Percentiles rank a stretch among this genome's conserved stretches.
Evolutionary conservation across 345 rosid genomes (phyloP).

Genomic region (Crucihimalaya himalaica): DNA sequence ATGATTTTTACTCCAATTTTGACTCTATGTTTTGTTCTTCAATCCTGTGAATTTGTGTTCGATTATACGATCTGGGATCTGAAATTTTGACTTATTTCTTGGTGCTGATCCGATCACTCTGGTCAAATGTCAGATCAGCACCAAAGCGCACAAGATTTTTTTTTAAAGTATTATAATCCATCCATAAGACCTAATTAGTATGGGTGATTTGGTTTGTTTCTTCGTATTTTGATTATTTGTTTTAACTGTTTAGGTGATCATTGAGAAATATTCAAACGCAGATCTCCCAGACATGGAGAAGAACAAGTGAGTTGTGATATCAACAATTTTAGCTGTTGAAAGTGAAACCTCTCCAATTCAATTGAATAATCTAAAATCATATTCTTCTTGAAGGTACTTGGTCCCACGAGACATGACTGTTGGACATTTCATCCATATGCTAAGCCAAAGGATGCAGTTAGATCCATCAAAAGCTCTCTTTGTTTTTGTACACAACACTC

Average conservation of each 20-base stretch:
- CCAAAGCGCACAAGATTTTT: neutral
- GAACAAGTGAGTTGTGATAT: slow-evolving; percentile 55
- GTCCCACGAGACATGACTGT: slow-evolving; percentile 82
- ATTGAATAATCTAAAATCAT: too few relatives aligned
- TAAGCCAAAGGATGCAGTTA: slow-evolving; percentile 58
- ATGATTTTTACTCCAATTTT: neutral
- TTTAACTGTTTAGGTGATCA: slow-evolving; percentile 46
- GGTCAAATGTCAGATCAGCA: slow-evolving; percentile 7
- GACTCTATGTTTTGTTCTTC: neutral
- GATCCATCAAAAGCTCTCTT: slow-evolving; percentile 64
- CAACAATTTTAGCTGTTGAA: neutral
- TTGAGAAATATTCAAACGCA: slow-evolving; percentile 64
- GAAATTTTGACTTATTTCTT: neutral
- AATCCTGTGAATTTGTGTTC: neutral
- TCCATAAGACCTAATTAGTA: too few relatives aligned
- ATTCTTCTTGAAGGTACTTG: slow-evolving; percentile 37
- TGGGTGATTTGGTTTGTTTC: too few relatives aligned
- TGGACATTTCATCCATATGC: slow-evolving; percentile 75
- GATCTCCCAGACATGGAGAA: slow-evolving; percentile 78
- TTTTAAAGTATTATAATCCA: neutral
- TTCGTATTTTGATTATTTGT: too few relatives aligned
- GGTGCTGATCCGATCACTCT: neutral
- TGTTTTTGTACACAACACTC: slow-evolving; percentile 65
- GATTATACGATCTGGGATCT: slow-evolving; percentile 3
- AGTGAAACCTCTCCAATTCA: neutral